phyloP scores from a whole-genome alignment of 2,329 filamentous ascomycete species.

The Aspergillus awamori region DNA sequence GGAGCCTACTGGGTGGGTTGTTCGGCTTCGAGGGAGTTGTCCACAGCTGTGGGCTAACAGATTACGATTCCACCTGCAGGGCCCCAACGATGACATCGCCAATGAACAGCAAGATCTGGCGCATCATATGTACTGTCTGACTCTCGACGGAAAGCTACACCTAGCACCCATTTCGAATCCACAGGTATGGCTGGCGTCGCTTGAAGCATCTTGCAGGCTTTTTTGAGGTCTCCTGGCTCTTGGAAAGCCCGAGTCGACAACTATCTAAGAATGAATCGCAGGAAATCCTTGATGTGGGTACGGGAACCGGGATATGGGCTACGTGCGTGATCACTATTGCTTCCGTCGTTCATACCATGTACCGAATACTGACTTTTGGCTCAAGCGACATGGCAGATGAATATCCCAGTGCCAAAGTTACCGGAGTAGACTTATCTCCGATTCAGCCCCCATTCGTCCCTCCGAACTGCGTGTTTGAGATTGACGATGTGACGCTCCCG shows the following conservation, averaged over 20 bases:
- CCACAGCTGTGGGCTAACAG: not conserved
- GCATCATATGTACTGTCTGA: conserved; percentile 45
- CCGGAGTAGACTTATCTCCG: conserved; percentile 53
- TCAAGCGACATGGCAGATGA: conserved; percentile 38
- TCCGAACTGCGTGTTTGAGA: conserved; percentile 51
- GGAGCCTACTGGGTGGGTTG: conserved; percentile 29
- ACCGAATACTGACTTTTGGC: not conserved
- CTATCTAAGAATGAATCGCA: not conserved
- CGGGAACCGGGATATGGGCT: conserved; percentile 30
- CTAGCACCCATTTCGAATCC: conserved; percentile 31
- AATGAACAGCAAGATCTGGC: conserved; percentile 32
- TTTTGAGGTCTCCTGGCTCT: not conserved
- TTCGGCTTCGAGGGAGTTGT: not conserved
- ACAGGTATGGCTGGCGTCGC: conserved; percentile 14
- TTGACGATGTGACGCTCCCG: conserved; percentile 44
- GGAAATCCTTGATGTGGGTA: conserved; percentile 30
- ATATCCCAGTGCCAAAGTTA: conserved; percentile 46
- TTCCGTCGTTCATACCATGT: not conserved
- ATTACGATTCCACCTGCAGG: not conserved
- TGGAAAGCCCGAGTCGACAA: not conserved
- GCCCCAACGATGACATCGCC: conserved; percentile 29
- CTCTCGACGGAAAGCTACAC: conserved; percentile 33
- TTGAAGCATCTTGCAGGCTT: not conserved
- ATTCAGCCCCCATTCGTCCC: conserved; percentile 54
- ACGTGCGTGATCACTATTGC: conserved; percentile 15